Conservation (phyloP, 768 basidiomycete genomes). For the Lactifluus echinatus region DNA sequence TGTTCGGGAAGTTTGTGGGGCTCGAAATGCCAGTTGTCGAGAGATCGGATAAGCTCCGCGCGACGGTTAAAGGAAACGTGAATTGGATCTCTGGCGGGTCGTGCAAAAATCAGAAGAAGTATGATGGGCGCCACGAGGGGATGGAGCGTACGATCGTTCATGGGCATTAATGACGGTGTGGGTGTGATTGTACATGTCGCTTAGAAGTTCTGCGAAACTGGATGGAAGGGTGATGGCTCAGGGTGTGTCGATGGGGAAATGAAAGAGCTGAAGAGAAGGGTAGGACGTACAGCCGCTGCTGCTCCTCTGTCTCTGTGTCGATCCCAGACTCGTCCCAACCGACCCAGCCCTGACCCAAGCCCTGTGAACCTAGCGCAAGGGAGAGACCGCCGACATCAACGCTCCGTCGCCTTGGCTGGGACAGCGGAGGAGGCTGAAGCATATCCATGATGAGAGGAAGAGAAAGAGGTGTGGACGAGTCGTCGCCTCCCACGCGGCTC, state of each 20-base stretch:
- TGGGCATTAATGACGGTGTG: conserved; percentile 55
- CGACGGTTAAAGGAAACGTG: conserved; percentile 42
- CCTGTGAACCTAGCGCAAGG: conserved; percentile 58
- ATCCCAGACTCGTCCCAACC: conserved; percentile 34
- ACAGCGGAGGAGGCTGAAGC: conserved; percentile 6
- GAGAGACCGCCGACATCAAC: conserved; percentile 87
- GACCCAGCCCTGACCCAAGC: conserved; percentile 65
- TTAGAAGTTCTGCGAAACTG: conserved; percentile 73
- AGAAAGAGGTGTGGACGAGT: too few relatives aligned
- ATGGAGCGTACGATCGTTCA: conserved; percentile 34
- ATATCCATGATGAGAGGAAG: conserved; percentile 8
- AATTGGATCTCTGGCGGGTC: conserved; percentile 19
- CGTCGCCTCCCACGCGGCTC: conserved; percentile 14
- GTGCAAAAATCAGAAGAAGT: neutral
- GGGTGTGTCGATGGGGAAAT: neutral
- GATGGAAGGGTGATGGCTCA: neutral
- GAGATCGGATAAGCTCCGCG: conserved; percentile 49
- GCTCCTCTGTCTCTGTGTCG: conserved; percentile 35
- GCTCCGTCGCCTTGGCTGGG: conserved; percentile 47
- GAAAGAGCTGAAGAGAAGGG: neutral
- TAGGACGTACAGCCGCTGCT: conserved; percentile 41
- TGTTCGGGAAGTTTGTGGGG: conserved; percentile 76
- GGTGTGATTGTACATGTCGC: conserved; percentile 79
- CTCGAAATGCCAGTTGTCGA: conserved; percentile 86
- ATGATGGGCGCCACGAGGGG: neutral